These are phyloP conservation scores for Rosa multiflora DNA, from an alignment of 306 rosid species.

Conservation along the genomic window DNA sequence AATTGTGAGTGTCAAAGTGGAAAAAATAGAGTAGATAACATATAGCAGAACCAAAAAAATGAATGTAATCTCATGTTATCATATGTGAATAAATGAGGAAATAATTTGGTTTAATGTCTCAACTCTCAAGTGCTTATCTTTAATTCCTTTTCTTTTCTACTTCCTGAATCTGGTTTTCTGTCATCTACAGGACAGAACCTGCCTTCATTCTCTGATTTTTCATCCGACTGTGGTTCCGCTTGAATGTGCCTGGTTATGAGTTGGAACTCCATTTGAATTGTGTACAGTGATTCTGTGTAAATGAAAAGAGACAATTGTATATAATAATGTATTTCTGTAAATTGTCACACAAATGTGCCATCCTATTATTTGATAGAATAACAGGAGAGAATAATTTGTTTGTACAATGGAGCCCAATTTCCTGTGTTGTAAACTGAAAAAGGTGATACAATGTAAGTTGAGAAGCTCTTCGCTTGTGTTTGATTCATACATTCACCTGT, in stretches of 20 bases:
- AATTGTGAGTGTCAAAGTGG: constrained; percentile 38
- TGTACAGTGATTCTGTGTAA: constrained; percentile 13
- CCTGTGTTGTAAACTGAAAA: neutral
- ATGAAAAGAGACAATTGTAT: constrained; percentile 20
- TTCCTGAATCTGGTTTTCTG: constrained; percentile 5
- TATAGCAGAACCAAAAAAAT: neutral
- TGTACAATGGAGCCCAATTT: neutral
- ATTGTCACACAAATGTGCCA: neutral
- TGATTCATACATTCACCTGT: neutral
- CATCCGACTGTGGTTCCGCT: constrained; percentile 13
- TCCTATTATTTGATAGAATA: neutral
- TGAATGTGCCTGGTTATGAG: neutral
- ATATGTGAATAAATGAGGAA: constrained; percentile 4
- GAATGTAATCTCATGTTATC: constrained; percentile 1
- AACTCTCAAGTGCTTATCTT: neutral
- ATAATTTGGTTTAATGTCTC: neutral
- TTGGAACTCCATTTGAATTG: constrained; percentile 19
- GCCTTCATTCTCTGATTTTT: constrained; percentile 27
- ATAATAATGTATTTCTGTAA: constrained; percentile 3
- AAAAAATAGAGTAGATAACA: constrained; percentile 6
- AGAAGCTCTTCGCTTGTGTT: neutral
- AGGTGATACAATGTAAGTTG: neutral
- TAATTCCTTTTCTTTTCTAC: constrained; percentile 13
- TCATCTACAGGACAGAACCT: constrained; percentile 38
- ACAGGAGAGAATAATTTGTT: neutral